Percentiles rank a stretch among this genome's conserved stretches.
Evolutionary conservation across 2,329 filamentous ascomycete species (phyloP).

Genomic region (Neofusicoccum sp.): DNA sequence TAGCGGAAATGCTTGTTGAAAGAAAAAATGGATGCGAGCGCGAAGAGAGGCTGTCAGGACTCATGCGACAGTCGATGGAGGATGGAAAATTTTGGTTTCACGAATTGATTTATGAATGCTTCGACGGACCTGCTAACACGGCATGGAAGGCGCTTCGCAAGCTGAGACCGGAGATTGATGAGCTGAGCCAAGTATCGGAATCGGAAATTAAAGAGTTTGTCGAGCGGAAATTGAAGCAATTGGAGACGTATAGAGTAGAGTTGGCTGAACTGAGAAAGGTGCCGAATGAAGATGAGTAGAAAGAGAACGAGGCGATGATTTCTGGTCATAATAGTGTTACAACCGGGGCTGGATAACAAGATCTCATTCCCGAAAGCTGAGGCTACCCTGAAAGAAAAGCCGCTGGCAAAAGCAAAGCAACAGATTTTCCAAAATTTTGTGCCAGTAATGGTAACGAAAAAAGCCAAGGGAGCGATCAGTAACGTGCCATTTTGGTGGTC

Average conservation of each 20-base stretch:
- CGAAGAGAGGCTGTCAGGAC: conserved; percentile 12
- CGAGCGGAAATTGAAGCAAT: conserved; percentile 15
- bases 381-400: too few species aligned
- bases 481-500: too few species aligned
- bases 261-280: too few species aligned
- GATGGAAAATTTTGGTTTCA: conserved; percentile 21
- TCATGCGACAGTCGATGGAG: conserved; percentile 16
- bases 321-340: too few species aligned
- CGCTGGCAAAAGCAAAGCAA: too few species aligned
- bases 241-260: conserved; percentile 10
- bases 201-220: conserved; percentile 1
- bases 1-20: not conserved
- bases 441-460: too few species aligned
- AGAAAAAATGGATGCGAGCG: not conserved
- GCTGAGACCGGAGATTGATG: not conserved
- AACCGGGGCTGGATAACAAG: too few species aligned
- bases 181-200: conserved; percentile 4
- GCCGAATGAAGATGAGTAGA: too few species aligned
- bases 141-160: conserved; percentile 10
- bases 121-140: conserved; percentile 1
- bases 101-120: conserved; percentile 20
- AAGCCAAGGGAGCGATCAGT: too few species aligned
- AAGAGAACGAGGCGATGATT: too few species aligned
- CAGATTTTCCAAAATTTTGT: too few species aligned
- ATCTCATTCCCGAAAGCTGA: too few species aligned